Base-by-base conservation (phyloP, 768 basidiomycete genomes). In the Macrolepiota albuminosa region DNA sequence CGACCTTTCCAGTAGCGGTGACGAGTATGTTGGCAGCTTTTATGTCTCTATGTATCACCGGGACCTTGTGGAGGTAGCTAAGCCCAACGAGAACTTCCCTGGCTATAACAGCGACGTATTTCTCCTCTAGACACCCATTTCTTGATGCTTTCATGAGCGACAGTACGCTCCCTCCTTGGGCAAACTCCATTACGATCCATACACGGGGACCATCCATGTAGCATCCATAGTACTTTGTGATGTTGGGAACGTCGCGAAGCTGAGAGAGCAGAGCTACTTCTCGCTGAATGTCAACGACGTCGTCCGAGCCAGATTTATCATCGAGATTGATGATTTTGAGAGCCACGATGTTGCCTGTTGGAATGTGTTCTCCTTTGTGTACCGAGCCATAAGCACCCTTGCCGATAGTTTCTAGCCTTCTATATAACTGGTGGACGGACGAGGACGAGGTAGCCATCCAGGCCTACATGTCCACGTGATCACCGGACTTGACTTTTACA, bases 291-390 rank as follows among this genome's bases (percentile, higher is more conserved):
- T 95, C 96, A 52, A 80, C 91, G 18, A 97, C 94, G 70, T 99
- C 97, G 72, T 99, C 96, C 72, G 64, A 64, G 95, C 96, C 57
- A 89, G 85, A 29, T 89, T 95, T 64, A 49, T 64, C 64, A 75
- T 98, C 97, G 65, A 98, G 88, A 75, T 98, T 93, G 78, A 99
- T 98, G 73, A 98, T 95, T 77, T 99, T 99, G 76, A 98, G 86
- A 18, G 95, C 97, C 37, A 99, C 93, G 57, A 95, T 81, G 58
- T 91, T 90, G 21, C 93, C 92, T 0, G 93, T 88, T 0, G 87
- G 81, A 53, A 91, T 82, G 66, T 98, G 89, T 57, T 86, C 78
- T 14, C 93, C 96, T 70, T 89, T 93, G 78, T 95, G 93, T 14
- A 99, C 96, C 9, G 93, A 93, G 48, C 97, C 96, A 73, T 95